A percentile compares a stretch with the other conserved stretches of the same genome.
Evolutionary conservation across 495 filamentous ascomycete species (phyloP).

Genomic region (Pyronema omphalodes): DNA sequence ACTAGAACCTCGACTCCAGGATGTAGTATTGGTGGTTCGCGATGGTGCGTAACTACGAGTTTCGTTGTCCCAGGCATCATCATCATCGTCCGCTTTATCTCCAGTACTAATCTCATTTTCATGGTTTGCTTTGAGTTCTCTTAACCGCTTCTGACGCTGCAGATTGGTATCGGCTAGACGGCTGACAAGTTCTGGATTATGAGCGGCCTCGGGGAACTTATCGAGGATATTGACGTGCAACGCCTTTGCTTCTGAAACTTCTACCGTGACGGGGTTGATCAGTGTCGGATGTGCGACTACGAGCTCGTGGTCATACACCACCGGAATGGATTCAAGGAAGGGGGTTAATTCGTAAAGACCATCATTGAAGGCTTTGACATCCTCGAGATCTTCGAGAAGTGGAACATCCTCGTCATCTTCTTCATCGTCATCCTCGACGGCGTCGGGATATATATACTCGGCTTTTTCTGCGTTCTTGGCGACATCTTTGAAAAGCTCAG

Average conservation of each 20-base stretch:
- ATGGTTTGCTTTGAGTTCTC: not conserved
- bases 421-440: not conserved
- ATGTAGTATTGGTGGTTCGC: not conserved
- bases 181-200: not conserved
- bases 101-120: not conserved
- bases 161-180: conserved; percentile 2
- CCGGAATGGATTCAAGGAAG: conserved; percentile 3
- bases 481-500: conserved; percentile 2
- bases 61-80: not conserved
- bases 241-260: not conserved
- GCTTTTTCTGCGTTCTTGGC: conserved; percentile 2
- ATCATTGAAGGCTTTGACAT: conserved; percentile 5
- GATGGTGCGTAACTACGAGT: not conserved
- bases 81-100: not conserved
- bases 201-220: conserved; percentile 1
- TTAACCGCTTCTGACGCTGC: conserved; percentile 1
- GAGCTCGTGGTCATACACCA: not conserved
- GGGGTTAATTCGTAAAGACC: conserved; percentile 4
- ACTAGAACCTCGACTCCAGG: not conserved
- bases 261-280: not conserved
- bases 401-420: not conserved
- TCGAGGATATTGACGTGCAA: conserved; percentile 6
- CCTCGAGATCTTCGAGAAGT: conserved; percentile 1
- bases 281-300: no score
- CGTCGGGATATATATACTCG: conserved; percentile 5